Evolutionary conservation across 2,329 filamentous ascomycete genomes (phyloP).

Genomic region (Pseudogymnoascus destructans): DNA sequence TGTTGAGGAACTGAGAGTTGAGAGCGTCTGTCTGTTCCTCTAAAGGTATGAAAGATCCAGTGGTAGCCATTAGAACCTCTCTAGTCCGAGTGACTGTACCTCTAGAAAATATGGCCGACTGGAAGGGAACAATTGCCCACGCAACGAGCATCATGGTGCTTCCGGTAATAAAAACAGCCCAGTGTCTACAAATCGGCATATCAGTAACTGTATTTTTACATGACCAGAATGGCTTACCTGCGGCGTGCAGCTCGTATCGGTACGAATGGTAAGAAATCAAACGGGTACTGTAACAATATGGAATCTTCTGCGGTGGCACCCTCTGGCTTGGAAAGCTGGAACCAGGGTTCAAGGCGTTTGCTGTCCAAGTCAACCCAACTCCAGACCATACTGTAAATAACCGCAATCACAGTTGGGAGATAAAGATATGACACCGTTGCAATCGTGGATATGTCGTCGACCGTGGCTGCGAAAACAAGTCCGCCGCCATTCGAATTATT

Average conservation of each 20-base stretch:
- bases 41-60: slow-evolving; percentile 22
- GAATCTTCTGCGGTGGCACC: slow-evolving; percentile 35
- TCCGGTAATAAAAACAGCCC: slow-evolving; percentile 37
- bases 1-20: slow-evolving; percentile 30
- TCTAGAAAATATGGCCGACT: slow-evolving; percentile 40
- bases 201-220: neutral
- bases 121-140: slow-evolving; percentile 41
- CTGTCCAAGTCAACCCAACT: slow-evolving; percentile 46
- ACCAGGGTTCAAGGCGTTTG: slow-evolving; percentile 46
- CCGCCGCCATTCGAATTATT: slow-evolving; percentile 27
- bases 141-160: slow-evolving; percentile 38
- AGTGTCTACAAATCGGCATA: slow-evolving; percentile 31
- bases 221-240: slow-evolving; percentile 18
- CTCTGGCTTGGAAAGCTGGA: slow-evolving; percentile 36
- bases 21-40: slow-evolving; percentile 24
- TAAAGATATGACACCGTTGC: slow-evolving; percentile 35
- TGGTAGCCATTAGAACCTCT: slow-evolving; percentile 12
- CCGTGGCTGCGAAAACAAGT: slow-evolving; percentile 21
- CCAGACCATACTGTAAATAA: slow-evolving; percentile 44
- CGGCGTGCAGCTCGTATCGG: slow-evolving; percentile 30
- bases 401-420: slow-evolving; percentile 39
- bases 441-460: slow-evolving; percentile 27
- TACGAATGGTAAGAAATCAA: slow-evolving; percentile 33
- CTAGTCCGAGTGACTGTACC: slow-evolving; percentile 21
- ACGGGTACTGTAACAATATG: slow-evolving; percentile 41